Evolutionary conservation across 305 asterid genomes (phyloP).

Genomic region (Fraxinus platypoda): DNA sequence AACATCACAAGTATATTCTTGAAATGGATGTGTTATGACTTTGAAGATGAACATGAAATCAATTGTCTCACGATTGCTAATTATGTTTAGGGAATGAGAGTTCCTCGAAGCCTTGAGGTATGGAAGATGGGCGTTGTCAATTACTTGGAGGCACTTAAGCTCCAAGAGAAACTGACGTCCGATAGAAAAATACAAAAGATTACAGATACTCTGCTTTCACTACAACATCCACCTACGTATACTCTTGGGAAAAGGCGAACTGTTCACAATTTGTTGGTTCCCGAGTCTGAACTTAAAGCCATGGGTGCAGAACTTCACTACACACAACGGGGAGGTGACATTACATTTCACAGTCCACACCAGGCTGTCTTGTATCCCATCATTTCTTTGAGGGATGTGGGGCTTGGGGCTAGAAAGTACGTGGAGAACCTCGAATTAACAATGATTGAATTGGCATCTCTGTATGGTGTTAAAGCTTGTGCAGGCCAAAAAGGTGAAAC

Average conservation of each 20-base stretch:
- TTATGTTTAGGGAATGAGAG: slow-evolving; percentile 44
- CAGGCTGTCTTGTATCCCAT: slow-evolving; percentile 80
- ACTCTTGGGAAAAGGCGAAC: slow-evolving; percentile 79
- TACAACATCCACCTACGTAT: slow-evolving; percentile 87
- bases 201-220: slow-evolving; percentile 53
- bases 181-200: slow-evolving; percentile 55
- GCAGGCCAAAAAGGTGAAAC: slow-evolving; percentile 59
- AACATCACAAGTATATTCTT: neutral
- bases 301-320: slow-evolving; percentile 74
- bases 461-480: slow-evolving; percentile 62
- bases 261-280: slow-evolving; percentile 53
- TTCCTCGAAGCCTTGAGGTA: slow-evolving; percentile 50
- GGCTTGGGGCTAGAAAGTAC: slow-evolving; percentile 72
- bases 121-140: slow-evolving; percentile 70
- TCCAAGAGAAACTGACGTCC: slow-evolving; percentile 61
- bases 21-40: neutral
- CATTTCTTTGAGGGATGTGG: slow-evolving; percentile 54
- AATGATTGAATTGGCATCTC: slow-evolving; percentile 68
- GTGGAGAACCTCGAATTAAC: slow-evolving; percentile 79
- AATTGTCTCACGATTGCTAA: neutral
- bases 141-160: slow-evolving; percentile 62
- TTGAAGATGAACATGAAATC: slow-evolving; percentile 14
- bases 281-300: slow-evolving; percentile 59
- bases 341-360: slow-evolving; percentile 77
- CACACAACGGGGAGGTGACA: slow-evolving; percentile 86